Evolutionary conservation across 352 stramenopile species (phyloP).

Genomic region (Phytophthora citricola): DNA sequence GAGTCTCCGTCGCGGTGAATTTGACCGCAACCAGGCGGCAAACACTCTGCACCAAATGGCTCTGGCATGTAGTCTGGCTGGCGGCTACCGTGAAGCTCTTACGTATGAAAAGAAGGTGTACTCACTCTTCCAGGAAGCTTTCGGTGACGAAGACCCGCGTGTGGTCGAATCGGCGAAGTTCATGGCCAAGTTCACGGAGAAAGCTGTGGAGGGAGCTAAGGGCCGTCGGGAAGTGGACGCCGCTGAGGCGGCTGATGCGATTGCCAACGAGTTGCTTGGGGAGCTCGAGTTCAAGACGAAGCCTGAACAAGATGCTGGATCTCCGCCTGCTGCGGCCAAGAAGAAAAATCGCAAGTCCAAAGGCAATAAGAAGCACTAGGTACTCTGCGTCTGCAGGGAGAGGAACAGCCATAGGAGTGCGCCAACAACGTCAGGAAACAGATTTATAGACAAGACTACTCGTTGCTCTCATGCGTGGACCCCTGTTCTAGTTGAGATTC

Average conservation of each 20-base stretch:
- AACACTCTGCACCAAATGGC: conserved; percentile 92
- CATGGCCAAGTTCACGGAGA: conserved; percentile 89
- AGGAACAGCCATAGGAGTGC: conserved; percentile 19
- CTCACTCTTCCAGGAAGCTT: conserved; percentile 80
- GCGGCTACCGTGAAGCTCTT: conserved; percentile 87
- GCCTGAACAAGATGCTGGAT: conserved; percentile 33
- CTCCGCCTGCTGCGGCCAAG: conserved; percentile 40
- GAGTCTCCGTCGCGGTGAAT: conserved; percentile 85
- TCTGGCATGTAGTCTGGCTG: conserved; percentile 76
- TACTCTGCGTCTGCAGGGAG: background rate
- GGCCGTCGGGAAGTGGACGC: conserved; percentile 80
- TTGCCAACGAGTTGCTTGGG: conserved; percentile 76
- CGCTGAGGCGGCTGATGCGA: conserved; percentile 73
- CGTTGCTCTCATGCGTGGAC: conserved; percentile 7
- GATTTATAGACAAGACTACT: conserved; percentile 39
- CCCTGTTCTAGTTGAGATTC: conserved; percentile 7
- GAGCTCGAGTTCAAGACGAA: conserved; percentile 78
- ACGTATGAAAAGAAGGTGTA: conserved; percentile 92
- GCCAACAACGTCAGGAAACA: conserved; percentile 34
- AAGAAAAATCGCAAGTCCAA: conserved; percentile 79
- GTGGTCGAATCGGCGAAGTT: conserved; percentile 86
- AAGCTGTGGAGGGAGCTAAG: conserved; percentile 88
- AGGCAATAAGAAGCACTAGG: conserved; percentile 77
- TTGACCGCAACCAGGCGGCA: conserved; percentile 86
- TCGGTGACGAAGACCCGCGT: conserved; percentile 81